These are phyloP conservation scores for Wickerhamomyces alni DNA, from an alignment of 805 yeast genomes.

Conservation along the genomic window DNA sequence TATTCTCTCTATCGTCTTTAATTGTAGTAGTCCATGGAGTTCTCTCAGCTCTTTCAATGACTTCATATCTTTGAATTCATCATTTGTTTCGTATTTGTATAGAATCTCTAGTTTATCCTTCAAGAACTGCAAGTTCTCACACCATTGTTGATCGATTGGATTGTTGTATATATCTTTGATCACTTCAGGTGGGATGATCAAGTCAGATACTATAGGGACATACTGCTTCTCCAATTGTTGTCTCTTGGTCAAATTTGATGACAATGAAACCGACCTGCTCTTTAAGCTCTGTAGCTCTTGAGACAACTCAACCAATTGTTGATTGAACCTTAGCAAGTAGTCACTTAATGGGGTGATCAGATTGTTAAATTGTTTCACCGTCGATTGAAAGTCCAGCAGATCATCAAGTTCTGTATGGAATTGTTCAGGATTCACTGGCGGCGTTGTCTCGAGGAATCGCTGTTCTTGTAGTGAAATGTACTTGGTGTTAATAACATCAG, in stretches of 20 bases:
- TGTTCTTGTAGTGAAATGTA: constrained; percentile 10
- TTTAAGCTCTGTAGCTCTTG: constrained; percentile 58
- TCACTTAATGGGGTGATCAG: constrained; percentile 42
- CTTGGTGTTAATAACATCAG: not conserved
- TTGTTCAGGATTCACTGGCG: not conserved
- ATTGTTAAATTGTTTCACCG: constrained; percentile 18
- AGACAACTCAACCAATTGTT: constrained; percentile 49
- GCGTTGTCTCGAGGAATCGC: constrained; percentile 7
- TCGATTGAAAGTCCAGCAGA: constrained; percentile 12
- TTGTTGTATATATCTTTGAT: constrained; percentile 53
- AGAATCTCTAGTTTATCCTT: constrained; percentile 55
- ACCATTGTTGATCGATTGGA: constrained; percentile 56
- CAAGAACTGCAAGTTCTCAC: constrained; percentile 53
- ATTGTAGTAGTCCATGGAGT: constrained; percentile 49
- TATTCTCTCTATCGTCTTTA: constrained; percentile 68
- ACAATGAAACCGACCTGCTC: constrained; percentile 42
- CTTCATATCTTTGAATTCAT: constrained; percentile 10
- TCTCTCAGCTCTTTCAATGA: constrained; percentile 23
- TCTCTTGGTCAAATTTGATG: constrained; percentile 41
- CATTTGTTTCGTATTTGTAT: constrained; percentile 28
- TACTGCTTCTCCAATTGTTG: constrained; percentile 44
- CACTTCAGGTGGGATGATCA: constrained; percentile 69
- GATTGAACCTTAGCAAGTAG: constrained; percentile 51
- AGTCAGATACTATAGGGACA: constrained; percentile 71
- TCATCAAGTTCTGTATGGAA: constrained; percentile 9